Evolutionary conservation across 805 yeast genomes (phyloP), one percentile per base, ranked within the genome.

Genomic region (Candida krabiensis): DNA sequence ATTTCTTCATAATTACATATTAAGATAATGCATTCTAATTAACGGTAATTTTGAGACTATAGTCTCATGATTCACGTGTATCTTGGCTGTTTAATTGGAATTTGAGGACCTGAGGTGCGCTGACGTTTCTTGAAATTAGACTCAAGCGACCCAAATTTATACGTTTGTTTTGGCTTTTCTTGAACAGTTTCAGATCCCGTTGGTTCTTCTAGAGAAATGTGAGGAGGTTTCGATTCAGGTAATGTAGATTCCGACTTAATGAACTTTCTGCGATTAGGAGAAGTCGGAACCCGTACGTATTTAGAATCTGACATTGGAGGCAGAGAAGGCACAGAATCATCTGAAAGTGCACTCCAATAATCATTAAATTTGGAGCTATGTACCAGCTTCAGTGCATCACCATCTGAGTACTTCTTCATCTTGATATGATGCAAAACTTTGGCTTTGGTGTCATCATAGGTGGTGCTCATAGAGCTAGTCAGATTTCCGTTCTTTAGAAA

Each of bases 401-500:
- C 13, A 6, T 14, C 25, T 12, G 37, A n/a, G 13, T 7, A 6
- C 9, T n/a, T 14, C 15, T 26, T n/a, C 26, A 5, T 6, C 8
- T 21, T 32, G 21, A 42, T 23, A 2, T 30, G 35, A 4, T 28
- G 27, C 7, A 31, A 30, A 3, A 36, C n/a, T 2, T 27, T 32
- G 8, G 15, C 13, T 6, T 26, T 35, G 33, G 43, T 27, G 15
- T 38, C 35, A 14, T 36, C 35, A 28, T 16, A 37, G 7, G 50
- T 41, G 3, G 49, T 36, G 14, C 34, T 21, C 19, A 48, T 25
- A 2, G 53, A 47, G 13, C 15, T 34, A 15, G 40, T 13, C 14
- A 52, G 42, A 4, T 32, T 41, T 9, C 52, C 44, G n/a, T 42
- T 42, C 9, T 33, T 33, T 8, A 53, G 40, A 33, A 53, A 50